Conservation (phyloP, 805 yeast species). For the Wickerhamomyces xylosicus region DNA sequence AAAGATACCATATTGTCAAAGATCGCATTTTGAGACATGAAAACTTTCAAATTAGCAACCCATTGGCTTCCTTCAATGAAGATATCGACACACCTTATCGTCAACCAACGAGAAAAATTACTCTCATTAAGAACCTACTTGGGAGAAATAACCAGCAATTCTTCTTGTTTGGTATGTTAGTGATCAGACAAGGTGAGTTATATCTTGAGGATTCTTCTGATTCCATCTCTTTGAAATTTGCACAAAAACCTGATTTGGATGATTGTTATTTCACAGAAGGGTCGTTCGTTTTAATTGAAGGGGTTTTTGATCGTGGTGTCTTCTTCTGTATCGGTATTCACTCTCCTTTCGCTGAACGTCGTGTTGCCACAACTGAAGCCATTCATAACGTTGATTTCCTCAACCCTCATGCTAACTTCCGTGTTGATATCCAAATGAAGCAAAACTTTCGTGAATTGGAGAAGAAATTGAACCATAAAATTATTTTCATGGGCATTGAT, state of each 20-base stretch:
- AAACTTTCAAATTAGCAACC: conserved; percentile 39
- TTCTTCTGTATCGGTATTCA: conserved; percentile 71
- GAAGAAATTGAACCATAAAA: conserved; percentile 43
- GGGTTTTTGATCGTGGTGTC: conserved; percentile 60
- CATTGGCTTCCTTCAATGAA: conserved; percentile 22
- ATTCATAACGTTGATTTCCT: conserved; percentile 73
- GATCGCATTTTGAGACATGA: conserved; percentile 75
- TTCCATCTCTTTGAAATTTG: conserved; percentile 46
- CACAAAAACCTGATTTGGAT: conserved; percentile 48
- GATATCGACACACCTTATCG: neutral
- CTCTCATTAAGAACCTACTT: conserved; percentile 71
- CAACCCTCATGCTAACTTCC: conserved; percentile 36
- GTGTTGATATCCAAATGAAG: conserved; percentile 53
- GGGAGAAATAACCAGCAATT: conserved; percentile 79
- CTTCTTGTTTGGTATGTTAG: conserved; percentile 66
- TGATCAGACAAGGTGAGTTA: conserved; percentile 57
- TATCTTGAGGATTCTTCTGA: conserved; percentile 78
- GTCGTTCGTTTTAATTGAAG: conserved; percentile 72
- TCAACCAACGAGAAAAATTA: conserved; percentile 27
- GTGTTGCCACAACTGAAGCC: conserved; percentile 55
- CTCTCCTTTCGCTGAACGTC: conserved; percentile 81
- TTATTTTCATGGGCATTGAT: conserved; percentile 70
- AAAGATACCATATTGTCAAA: conserved; percentile 50
- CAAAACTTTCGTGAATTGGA: conserved; percentile 48
- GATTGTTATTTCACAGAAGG: conserved; percentile 68